These are phyloP conservation scores for Rhizophlyctis rosea DNA, from an alignment of 192 early-diverging fungal species.

Conservation along the genomic window DNA sequence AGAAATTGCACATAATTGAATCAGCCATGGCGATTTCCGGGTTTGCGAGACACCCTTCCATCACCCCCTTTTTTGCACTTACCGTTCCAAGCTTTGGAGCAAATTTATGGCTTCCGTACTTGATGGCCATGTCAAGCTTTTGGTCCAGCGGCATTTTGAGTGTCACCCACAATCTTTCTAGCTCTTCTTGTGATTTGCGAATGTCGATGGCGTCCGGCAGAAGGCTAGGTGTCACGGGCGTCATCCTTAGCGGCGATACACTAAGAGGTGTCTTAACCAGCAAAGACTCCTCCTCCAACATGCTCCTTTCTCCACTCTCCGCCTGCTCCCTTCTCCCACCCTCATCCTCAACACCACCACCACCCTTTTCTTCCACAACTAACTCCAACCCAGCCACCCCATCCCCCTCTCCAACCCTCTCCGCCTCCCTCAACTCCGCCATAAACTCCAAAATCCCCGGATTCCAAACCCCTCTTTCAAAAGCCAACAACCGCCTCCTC, in stretches of 20 bases:
- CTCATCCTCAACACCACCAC: neutral
- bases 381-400: neutral
- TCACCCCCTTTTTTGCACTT: no score
- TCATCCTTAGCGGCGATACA: neutral
- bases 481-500: conserved; percentile 30
- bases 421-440: conserved; percentile 35
- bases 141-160: conserved; percentile 55
- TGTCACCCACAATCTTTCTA: conserved; percentile 48
- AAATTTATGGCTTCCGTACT: conserved; percentile 51
- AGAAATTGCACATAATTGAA: no score
- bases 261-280: no score
- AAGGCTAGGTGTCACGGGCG: neutral
- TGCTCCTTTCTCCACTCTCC: neutral
- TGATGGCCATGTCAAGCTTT: conserved; percentile 61
- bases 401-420: neutral
- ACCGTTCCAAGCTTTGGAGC: conserved; percentile 42
- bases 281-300: neutral
- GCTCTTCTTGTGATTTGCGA: conserved; percentile 34
- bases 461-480: conserved; percentile 46
- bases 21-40: no score
- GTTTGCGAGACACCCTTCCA: no score
- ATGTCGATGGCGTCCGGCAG: conserved; percentile 29
- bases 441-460: conserved; percentile 49
- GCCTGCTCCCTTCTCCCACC: neutral
- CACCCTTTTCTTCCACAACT: neutral